A percentile compares a stretch with the other conserved stretches of the same genome.
These are phyloP conservation scores for Sporothrix protearum DNA, from an alignment of 2,329 filamentous ascomycete species.

Conservation along the genomic window DNA sequence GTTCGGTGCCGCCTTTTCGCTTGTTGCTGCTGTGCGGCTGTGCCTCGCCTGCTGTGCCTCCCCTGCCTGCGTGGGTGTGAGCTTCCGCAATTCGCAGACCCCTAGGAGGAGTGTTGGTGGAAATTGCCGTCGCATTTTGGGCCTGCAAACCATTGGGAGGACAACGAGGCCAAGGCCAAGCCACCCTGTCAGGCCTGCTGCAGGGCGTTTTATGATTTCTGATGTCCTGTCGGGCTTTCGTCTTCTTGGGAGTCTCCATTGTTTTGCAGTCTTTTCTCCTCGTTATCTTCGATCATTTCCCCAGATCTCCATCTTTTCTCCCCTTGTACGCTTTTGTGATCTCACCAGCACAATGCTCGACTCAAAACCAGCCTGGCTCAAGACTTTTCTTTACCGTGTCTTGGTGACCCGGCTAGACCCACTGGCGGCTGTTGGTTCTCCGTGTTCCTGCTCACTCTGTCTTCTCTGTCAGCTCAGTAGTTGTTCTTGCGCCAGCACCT, in stretches of 20 bases:
- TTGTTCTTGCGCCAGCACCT: background rate
- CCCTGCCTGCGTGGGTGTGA: background rate
- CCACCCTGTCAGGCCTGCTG: background rate
- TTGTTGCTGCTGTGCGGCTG: background rate
- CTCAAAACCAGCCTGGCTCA: background rate
- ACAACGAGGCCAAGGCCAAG: background rate
- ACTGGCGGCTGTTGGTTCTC: slow-evolving; percentile 1
- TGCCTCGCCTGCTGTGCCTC: background rate
- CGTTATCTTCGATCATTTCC: background rate
- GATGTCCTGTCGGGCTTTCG: background rate
- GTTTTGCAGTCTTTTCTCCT: background rate
- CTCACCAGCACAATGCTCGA: too few species aligned
- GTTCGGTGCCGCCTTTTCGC: background rate
- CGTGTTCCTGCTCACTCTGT: background rate
- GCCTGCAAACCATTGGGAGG: background rate
- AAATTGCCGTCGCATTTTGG: slow-evolving; percentile 3
- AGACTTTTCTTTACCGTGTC: background rate
- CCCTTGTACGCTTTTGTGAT: background rate
- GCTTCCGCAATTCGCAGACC: background rate
- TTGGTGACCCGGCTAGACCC: background rate
- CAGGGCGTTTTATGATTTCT: background rate
- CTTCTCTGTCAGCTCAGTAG: too few species aligned
- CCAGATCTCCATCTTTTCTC: background rate
- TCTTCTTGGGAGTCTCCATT: background rate
- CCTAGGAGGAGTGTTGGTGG: background rate